phyloP scores from a whole-genome alignment of 192 early-diverging fungal genomes.

The Radiomyces spectabilis region DNA sequence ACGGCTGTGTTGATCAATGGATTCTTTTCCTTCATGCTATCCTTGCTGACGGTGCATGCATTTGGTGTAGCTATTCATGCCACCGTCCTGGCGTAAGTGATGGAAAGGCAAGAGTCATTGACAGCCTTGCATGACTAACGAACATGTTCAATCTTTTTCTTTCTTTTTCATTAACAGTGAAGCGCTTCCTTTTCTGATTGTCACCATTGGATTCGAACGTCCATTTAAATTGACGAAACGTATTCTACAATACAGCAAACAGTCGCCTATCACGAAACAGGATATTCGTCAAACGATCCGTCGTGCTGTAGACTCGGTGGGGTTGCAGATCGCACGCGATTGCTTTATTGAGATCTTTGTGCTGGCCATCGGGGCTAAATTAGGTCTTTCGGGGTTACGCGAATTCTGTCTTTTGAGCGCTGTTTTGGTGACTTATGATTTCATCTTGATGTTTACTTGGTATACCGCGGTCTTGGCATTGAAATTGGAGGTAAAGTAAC shows the following conservation, averaged over 20 bases:
- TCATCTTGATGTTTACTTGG: conserved; percentile 71
- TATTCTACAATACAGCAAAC: conserved; percentile 48
- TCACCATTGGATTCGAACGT: conserved; percentile 85
- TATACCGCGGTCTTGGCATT: conserved; percentile 77
- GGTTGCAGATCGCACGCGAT: conserved; percentile 54
- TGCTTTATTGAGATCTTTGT: conserved; percentile 76
- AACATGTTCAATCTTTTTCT: background rate
- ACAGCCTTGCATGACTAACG: no score
- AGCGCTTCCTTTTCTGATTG: conserved; percentile 81
- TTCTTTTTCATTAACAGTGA: conserved; percentile 29
- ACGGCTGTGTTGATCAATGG: conserved; percentile 64
- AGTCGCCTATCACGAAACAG: conserved; percentile 8
- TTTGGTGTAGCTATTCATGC: conserved; percentile 65
- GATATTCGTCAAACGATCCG: conserved; percentile 55
- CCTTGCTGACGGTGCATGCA: conserved; percentile 58
- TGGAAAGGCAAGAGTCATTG: no score
- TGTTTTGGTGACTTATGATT: conserved; percentile 74
- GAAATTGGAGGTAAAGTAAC: conserved; percentile 69
- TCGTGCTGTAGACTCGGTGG: conserved; percentile 55
- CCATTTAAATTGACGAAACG: conserved; percentile 72
- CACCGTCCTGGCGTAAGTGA: conserved; percentile 48
- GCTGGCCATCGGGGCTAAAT: conserved; percentile 65
- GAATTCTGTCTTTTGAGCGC: conserved; percentile 75
- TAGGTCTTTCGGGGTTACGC: conserved; percentile 60
- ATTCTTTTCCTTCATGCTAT: conserved; percentile 70